Evolutionary conservation across 1,284 basidiomycete genomes (phyloP).

Genomic region (Abortiporus biennis): DNA sequence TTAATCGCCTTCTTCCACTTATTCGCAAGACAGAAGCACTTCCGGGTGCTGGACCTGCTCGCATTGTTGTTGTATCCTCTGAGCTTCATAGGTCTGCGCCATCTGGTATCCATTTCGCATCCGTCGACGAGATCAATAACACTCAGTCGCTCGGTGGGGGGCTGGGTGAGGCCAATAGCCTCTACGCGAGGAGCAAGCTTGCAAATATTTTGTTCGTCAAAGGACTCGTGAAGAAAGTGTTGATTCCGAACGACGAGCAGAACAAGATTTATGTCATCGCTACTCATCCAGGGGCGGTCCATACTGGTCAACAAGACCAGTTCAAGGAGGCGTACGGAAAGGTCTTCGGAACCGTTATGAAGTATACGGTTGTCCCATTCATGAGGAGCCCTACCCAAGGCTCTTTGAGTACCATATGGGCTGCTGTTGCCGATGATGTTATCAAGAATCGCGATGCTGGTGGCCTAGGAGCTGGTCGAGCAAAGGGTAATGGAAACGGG

Average conservation of each 20-base stretch:
- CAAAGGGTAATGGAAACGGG: slow-evolving; percentile 1
- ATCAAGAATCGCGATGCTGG: slow-evolving; percentile 20
- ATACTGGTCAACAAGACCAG: slow-evolving; percentile 38
- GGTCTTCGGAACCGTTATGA: slow-evolving; percentile 27
- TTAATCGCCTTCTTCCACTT: slow-evolving; percentile 38
- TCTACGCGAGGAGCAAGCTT: slow-evolving; percentile 38
- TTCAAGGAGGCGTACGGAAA: slow-evolving; percentile 33
- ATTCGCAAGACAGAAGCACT: slow-evolving; percentile 30
- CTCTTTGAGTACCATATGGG: slow-evolving; percentile 26
- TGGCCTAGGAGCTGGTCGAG: slow-evolving; percentile 4
- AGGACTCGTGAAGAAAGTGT: slow-evolving; percentile 31
- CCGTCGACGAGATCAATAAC: slow-evolving; percentile 33
- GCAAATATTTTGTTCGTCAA: slow-evolving; percentile 37
- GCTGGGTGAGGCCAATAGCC: slow-evolving; percentile 10
- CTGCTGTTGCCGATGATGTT: slow-evolving; percentile 31
- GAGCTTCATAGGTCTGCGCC: slow-evolving; percentile 34
- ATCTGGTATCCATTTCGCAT: slow-evolving; percentile 27
- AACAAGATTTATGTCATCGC: slow-evolving; percentile 31
- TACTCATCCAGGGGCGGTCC: slow-evolving; percentile 35
- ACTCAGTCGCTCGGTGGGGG: slow-evolving; percentile 21
- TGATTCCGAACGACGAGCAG: slow-evolving; percentile 18
- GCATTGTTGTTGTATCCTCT: slow-evolving; percentile 36
- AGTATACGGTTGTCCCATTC: slow-evolving; percentile 27
- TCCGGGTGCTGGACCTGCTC: slow-evolving; percentile 22
- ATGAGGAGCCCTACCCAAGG: slow-evolving; percentile 32